phyloP scores from a whole-genome alignment of 2,329 filamentous ascomycete genomes.

The Fusarium pseudocircinatum region DNA sequence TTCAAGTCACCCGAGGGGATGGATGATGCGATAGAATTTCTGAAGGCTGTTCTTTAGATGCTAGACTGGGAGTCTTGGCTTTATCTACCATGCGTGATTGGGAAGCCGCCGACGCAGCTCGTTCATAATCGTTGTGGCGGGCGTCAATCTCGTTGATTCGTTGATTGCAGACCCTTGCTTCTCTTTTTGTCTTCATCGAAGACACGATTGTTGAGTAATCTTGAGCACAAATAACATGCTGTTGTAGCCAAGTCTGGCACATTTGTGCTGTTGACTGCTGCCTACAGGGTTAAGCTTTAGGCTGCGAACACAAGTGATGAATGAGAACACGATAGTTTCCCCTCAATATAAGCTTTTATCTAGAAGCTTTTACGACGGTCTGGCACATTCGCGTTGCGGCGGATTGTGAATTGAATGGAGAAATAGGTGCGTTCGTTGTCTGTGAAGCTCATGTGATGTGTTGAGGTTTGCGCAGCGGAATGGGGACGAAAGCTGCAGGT shows the following conservation, averaged over 20 bases:
- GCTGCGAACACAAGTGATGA: no score
- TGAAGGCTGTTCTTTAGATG: constrained; percentile 26
- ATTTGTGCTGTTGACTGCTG: no score
- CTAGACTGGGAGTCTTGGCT: neutral
- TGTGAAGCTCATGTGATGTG: neutral
- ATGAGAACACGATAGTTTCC: no score
- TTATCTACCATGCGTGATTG: neutral
- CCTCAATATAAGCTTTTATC: no score
- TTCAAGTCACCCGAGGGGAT: constrained; percentile 56
- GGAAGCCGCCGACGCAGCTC: neutral
- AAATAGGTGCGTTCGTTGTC: neutral
- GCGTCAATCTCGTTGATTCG: neutral
- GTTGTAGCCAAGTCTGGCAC: neutral
- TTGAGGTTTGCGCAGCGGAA: neutral
- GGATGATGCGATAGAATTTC: constrained; percentile 52
- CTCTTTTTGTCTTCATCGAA: no score
- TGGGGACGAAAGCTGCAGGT: neutral
- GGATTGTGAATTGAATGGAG: neutral
- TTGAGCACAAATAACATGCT: no score
- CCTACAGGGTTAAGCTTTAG: no score
- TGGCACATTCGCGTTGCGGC: no score
- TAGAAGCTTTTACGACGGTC: no score
- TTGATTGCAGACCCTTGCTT: no score
- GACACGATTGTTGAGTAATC: fast-evolving
- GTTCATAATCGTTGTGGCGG: no score